Base-by-base conservation (phyloP, 805 yeast genomes). In the Pichia paraexigua region DNA sequence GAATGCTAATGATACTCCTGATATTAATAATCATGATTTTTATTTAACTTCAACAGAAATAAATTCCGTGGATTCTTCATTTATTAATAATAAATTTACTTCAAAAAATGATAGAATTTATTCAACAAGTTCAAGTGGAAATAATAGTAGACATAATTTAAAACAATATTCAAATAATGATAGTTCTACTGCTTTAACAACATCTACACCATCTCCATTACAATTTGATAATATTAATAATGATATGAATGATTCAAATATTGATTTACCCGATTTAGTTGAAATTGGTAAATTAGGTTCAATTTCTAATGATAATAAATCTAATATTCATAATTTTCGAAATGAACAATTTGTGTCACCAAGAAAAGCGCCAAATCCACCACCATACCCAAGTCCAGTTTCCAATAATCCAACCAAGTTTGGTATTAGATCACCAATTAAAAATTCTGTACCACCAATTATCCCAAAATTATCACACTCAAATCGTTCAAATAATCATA, bases 291-390 rank as follows among this genome's bases (percentile, higher is more conserved):
- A 21, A 13, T 9, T 40, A 15, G 39, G 17, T 15, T 32, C 51
- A 12, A 21, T 7, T 35, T 17, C 20, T 35, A 35, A 35, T 27
- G 18, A 18, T 11, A 28, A n/a, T 27, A 27, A 12, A 43, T 13
- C 17, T 20, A 12, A 37, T 32, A 7, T 9, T 8, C 25, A 21
- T 18, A 17, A 42, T 24, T 9, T 15, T 11, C 5, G 27, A 8
- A 43, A 39, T 13, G 50, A 46, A 24, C 58, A 52, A 37, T 83
- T 83, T 61, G 66, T 74, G 20, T 83, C 89, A 0, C 88, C 89
- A n/a, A 73, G 89, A 66, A 81, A 72, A 59, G 87, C 89, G 0
- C 91, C 91, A 1, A 76, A 75, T 48, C 89, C 89, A 0, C 90
- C 90, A 3, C 51, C 46, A 46, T 60, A 58, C 47, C 59, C 62